Conservation (phyloP, 2,329 filamentous ascomycete species). For the Talaromyces sp. region DNA sequence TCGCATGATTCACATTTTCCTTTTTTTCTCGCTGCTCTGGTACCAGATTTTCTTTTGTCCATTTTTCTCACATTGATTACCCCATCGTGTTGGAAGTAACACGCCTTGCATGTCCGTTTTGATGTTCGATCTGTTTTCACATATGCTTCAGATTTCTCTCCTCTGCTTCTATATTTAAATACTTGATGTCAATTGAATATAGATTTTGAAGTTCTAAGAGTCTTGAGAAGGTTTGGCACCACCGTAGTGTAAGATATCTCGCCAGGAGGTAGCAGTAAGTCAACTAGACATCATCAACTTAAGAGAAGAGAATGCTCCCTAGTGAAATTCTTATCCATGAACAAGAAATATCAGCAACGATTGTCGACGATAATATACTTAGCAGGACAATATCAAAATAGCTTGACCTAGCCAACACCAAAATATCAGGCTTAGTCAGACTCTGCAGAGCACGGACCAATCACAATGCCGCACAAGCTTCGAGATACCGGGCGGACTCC, state of each 20-base stretch:
- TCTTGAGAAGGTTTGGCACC: neutral
- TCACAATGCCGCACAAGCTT: slow-evolving; percentile 4
- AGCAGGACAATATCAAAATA: too few relatives aligned
- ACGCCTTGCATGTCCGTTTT: neutral
- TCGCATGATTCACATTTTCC: neutral
- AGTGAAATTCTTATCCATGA: too few relatives aligned
- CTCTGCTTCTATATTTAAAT: neutral
- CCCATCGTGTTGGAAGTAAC: slow-evolving; percentile 9
- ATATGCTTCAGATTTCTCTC: neutral
- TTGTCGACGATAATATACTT: too few relatives aligned
- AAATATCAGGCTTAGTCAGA: neutral
- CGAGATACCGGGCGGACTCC: slow-evolving; percentile 3
- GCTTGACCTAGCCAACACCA: too few relatives aligned
- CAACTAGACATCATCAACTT: neutral
- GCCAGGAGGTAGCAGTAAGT: neutral
- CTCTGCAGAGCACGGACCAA: slow-evolving; percentile 1
- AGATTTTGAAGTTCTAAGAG: neutral
- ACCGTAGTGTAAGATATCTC: neutral
- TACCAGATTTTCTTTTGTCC: slow-evolving; percentile 22
- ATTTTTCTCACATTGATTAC: slow-evolving; percentile 19
- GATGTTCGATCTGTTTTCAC: neutral
- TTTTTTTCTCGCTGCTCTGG: slow-evolving; percentile 16
- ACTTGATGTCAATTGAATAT: neutral
- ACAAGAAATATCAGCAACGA: too few relatives aligned
- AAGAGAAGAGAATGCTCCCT: neutral